phyloP scores from a whole-genome alignment of 331 rosid species.

The Pyrus hybrid region DNA sequence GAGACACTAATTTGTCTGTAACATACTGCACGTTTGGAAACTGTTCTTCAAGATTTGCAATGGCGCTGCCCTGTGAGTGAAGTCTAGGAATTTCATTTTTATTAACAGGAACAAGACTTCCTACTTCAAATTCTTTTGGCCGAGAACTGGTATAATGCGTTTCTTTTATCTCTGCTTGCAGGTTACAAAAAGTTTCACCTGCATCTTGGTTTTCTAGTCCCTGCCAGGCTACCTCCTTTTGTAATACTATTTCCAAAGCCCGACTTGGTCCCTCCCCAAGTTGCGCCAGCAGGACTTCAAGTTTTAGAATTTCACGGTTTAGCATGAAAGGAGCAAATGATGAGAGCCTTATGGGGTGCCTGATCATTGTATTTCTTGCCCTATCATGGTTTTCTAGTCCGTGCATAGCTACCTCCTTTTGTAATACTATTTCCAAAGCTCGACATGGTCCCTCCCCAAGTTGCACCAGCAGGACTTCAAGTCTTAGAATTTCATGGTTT shows the following conservation, averaged over 20 bases:
- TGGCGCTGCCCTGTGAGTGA: slow-evolving; percentile 87
- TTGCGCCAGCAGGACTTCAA: slow-evolving; percentile 86
- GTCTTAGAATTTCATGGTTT: too few species aligned
- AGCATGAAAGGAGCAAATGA: slow-evolving; percentile 83
- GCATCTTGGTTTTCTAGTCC: slow-evolving; percentile 90
- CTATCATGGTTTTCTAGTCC: too few species aligned
- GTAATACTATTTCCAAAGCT: too few species aligned
- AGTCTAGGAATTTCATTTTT: slow-evolving; percentile 79
- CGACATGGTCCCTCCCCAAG: too few species aligned
- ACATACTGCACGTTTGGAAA: slow-evolving; percentile 83
- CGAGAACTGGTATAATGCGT: slow-evolving; percentile 47
- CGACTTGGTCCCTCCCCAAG: slow-evolving; percentile 48
- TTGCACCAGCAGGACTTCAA: too few species aligned
- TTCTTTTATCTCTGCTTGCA: background rate
- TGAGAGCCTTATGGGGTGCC: slow-evolving; percentile 77
- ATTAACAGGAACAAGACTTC: slow-evolving; percentile 44
- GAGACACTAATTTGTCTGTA: slow-evolving; percentile 80
- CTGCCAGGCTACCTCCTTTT: slow-evolving; percentile 86
- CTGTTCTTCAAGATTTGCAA: slow-evolving; percentile 84
- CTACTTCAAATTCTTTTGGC: slow-evolving; percentile 63
- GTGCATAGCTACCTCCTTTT: too few species aligned
- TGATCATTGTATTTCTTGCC: background rate
- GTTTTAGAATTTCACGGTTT: slow-evolving; percentile 87
- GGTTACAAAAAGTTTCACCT: slow-evolving; percentile 81
- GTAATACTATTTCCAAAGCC: slow-evolving; percentile 70